Evolutionary conservation across 768 basidiomycete genomes (phyloP).

Genomic region (Boletus sp.): DNA sequence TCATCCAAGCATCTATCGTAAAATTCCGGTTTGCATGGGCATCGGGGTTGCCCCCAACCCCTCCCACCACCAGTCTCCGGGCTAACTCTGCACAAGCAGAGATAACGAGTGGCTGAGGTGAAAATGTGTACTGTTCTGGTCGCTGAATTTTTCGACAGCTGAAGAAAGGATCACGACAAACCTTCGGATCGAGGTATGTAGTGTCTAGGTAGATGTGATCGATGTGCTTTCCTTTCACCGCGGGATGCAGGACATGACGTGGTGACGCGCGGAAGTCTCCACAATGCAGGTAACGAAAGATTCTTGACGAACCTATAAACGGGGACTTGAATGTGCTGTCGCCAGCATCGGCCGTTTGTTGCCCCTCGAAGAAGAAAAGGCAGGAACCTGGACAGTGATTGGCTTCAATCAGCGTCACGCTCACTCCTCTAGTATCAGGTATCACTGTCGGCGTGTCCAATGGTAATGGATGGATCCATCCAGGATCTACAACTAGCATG

Average conservation of each 20-base stretch:
- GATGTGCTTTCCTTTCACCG: conserved; percentile 74
- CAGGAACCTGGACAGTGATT: conserved; percentile 98
- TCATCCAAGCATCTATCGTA: conserved; percentile 56
- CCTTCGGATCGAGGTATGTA: conserved; percentile 90
- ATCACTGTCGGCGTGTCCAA: conserved; percentile 73
- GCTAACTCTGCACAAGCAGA: conserved; percentile 89
- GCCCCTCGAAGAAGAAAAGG: conserved; percentile 91
- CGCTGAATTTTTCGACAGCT: conserved; percentile 1
- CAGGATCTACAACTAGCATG: conserved; percentile 84
- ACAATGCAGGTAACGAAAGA: conserved; percentile 92
- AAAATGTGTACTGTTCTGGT: conserved; percentile 76
- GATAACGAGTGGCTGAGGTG: conserved; percentile 92
- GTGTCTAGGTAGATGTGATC: conserved; percentile 95
- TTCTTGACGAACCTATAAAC: conserved; percentile 63
- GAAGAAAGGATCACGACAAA: conserved; percentile 17
- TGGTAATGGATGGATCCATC: conserved; percentile 88
- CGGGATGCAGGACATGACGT: conserved; percentile 80
- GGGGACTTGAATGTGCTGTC: conserved; percentile 75
- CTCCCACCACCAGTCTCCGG: conserved; percentile 49
- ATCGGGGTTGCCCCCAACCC: conserved; percentile 29
- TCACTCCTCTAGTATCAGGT: conserved; percentile 81
- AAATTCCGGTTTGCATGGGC: conserved; percentile 24
- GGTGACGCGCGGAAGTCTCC: conserved; percentile 94
- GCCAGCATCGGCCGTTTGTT: conserved; percentile 84
- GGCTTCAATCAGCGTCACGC: conserved; percentile 93